Evolutionary conservation across 192 early-diverging fungal genomes (phyloP), one percentile per base, ranked within the genome.

Genomic region (Backusella psychrophila): DNA sequence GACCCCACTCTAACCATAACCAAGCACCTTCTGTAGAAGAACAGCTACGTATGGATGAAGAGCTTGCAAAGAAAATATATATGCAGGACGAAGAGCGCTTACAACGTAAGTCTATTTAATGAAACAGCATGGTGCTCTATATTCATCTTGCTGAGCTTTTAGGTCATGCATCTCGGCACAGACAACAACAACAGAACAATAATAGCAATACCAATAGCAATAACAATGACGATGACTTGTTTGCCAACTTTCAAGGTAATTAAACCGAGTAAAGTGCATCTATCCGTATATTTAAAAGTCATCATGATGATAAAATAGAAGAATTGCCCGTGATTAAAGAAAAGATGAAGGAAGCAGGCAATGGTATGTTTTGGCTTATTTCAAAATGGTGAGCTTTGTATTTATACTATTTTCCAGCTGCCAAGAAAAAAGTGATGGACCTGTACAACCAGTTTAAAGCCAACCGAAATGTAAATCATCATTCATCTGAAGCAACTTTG

Each of bases 271-370:
- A 15, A 12, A 19, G 33, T 33, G 33, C 12, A 19, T 12, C 19
- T 7, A 46, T 53, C 8, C 12, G 23, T 5, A n/a, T 26, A 2
- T 33, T 42, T 14, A 53, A 34, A 29, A 46, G 6, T 7, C 72
- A 65, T 21, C 35, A 23, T 39, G 15, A 59, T 59, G 33, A 59
- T 59, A 67, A 66, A 73, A 21, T 70, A 82, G 87, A 89, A 34
- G 87, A 89, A 44, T 17, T 89, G 34, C 88, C 88, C 33, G 74
- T 88, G 21, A 89, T 89, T 56, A 89, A 89, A 69, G 88, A 88
- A 59, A 81, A 83, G 29, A 80, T 89, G 66, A 85, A 83, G 34
- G 83, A 86, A 71, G 88, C 85, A 74, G 86, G 83, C 29, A 84
- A 85, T 59, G 85, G 88, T 63, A 12, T 26, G 56, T 63, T 33